Base-by-base conservation (phyloP, 495 filamentous ascomycete genomes). In the Daldinia caldariorum region DNA sequence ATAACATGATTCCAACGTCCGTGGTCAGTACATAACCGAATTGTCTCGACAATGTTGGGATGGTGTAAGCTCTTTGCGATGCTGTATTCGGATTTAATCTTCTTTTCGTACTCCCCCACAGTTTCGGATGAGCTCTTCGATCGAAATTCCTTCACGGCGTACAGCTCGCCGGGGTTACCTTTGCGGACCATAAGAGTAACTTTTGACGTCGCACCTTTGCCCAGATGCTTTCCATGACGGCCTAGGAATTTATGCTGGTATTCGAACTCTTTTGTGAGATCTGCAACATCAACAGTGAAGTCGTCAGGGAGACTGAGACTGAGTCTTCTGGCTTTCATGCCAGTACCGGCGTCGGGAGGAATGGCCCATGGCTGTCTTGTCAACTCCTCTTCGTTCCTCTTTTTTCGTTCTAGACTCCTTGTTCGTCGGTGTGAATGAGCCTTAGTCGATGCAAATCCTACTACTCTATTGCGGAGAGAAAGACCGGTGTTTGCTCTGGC, bases 81-180 rank as follows among this genome's bases (percentile, higher is more conserved):
- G 75, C 87, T 90, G 80, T 86, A 94, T 75, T 94, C 92, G 18
- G 88, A 89, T 69, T 92, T 92, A 80, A 94, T 89, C 82, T 93
- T 92, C 80, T 89, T 88, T 58, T 87, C 83, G 78, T 93, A 93
- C 29, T 92, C 89, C 20, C 86, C 83, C 43, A 82, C 74, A 5
- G 82, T 85, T 76, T 94, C 91, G 47, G 79, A 81, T 31, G 83
- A 83, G 56, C 84, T 83, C 70, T 87, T 91, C 47, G 82, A 76
- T 3, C 91, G 88, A 70, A 94, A 93, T 71, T 93, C 89, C 75
- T 94, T 94, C 49, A 93, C 90, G 3, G 92, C 92, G 66, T 88
- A 91, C 5, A 91, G 67, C 63, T 89, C 86, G 47, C 81, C 80
- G 38, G 83, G 78, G 32, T 63, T 76, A 22, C 83, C 82, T 53